Evolutionary conservation across 1,284 basidiomycete species (phyloP).

Genomic region (Ustilago hordei): DNA sequence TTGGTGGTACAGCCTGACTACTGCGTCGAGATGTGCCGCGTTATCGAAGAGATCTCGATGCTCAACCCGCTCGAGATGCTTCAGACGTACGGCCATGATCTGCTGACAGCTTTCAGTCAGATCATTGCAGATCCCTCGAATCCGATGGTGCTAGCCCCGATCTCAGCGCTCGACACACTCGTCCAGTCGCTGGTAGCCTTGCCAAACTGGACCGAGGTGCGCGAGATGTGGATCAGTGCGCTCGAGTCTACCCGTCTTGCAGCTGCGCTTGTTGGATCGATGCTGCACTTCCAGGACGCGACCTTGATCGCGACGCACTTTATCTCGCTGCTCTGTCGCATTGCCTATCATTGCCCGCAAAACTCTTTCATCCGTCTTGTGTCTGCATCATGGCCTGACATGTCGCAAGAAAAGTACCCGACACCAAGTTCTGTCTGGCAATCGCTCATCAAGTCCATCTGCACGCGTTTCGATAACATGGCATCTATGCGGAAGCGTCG

Average conservation of each 20-base stretch:
- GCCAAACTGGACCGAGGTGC: conserved; percentile 42
- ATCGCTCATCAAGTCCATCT: conserved; percentile 42
- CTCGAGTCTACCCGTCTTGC: conserved; percentile 53
- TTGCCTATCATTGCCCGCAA: conserved; percentile 48
- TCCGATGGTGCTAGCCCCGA: conserved; percentile 58
- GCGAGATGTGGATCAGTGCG: conserved; percentile 40
- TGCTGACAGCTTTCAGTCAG: conserved; percentile 52
- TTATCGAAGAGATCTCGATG: conserved; percentile 60
- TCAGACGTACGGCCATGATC: conserved; percentile 45
- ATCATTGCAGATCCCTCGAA: conserved; percentile 60
- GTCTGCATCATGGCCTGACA: conserved; percentile 25
- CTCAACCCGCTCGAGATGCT: conserved; percentile 60
- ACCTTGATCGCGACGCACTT: conserved; percentile 57
- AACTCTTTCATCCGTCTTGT: conserved; percentile 56
- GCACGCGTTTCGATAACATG: conserved; percentile 62
- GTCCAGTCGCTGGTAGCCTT: conserved; percentile 52
- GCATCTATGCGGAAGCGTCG: conserved; percentile 57
- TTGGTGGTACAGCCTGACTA: conserved; percentile 63
- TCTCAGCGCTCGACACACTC: conserved; percentile 56
- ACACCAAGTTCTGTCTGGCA: conserved; percentile 31
- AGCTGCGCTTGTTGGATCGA: conserved; percentile 50
- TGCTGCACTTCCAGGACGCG: conserved; percentile 58
- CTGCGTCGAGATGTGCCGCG: conserved; percentile 61
- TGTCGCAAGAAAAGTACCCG: conserved; percentile 28
- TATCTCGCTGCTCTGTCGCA: conserved; percentile 57